These are phyloP conservation scores for Blepharisma stoltei DNA, from an alignment of 73 alveolate species.

Conservation along the genomic window DNA sequence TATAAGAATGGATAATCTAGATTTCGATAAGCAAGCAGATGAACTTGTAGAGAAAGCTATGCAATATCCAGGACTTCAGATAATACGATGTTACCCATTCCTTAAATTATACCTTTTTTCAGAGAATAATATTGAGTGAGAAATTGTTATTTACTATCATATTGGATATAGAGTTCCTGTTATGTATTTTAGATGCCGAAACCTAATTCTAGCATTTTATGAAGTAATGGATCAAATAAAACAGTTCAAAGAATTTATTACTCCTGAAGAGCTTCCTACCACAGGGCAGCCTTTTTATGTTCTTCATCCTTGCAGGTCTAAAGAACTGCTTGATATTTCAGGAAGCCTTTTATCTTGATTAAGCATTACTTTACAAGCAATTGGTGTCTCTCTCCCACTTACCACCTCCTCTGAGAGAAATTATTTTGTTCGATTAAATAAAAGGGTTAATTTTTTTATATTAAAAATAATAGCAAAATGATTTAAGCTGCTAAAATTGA, in stretches of 20 bases:
- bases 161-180: background rate
- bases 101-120: background rate
- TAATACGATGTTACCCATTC: background rate
- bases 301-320: slow-evolving; percentile 3
- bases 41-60: too few species aligned
- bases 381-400: background rate
- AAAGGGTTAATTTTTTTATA: too few species aligned
- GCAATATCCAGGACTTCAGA: too few species aligned
- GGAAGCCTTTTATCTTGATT: background rate
- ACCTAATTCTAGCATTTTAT: background rate
- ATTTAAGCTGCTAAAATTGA: too few species aligned
- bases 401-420: background rate
- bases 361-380: background rate
- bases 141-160: background rate
- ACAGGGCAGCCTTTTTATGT: slow-evolving; percentile 23
- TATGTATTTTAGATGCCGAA: background rate
- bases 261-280: background rate
- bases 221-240: background rate
- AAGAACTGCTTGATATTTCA: background rate
- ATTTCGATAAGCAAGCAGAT: too few species aligned
- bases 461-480: too few species aligned
- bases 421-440: background rate
- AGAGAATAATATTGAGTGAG: background rate
- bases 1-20: too few species aligned
- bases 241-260: background rate